Percentiles rank a stretch among this genome's conserved stretches.
phyloP scores from a whole-genome alignment of 768 basidiomycete genomes.

The Russula lepida region DNA sequence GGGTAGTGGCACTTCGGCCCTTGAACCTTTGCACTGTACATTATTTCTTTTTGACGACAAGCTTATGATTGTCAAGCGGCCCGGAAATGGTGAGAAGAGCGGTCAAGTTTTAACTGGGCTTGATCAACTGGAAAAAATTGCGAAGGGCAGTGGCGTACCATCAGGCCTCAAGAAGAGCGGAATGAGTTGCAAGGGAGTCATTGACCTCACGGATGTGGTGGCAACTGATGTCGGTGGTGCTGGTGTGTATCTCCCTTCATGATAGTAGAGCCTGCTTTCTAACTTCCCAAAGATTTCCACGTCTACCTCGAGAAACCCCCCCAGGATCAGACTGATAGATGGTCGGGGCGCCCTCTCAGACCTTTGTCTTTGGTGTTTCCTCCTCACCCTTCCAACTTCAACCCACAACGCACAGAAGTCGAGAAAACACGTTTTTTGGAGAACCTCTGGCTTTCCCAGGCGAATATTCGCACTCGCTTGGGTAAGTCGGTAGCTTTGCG shows the following conservation, averaged over 20 bases:
- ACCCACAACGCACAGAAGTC: conserved; percentile 50
- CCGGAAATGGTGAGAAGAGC: conserved; percentile 62
- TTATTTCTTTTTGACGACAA: conserved; percentile 94
- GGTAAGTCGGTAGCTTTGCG: conserved; percentile 68
- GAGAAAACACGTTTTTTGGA: conserved; percentile 82
- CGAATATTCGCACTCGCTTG: conserved; percentile 60
- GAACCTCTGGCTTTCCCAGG: conserved; percentile 85
- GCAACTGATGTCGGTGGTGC: conserved; percentile 80
- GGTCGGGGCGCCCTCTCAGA: conserved; percentile 83
- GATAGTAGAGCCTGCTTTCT: conserved; percentile 2
- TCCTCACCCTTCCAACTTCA: conserved; percentile 54
- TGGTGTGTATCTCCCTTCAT: conserved; percentile 40
- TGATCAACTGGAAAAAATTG: conserved; percentile 66
- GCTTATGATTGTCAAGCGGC: conserved; percentile 84
- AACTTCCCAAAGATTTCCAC: conserved; percentile 56
- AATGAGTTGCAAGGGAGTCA: conserved; percentile 75
- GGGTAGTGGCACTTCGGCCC: conserved; percentile 29
- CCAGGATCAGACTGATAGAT: conserved; percentile 72
- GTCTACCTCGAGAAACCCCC: conserved; percentile 79
- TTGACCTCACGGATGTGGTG: conserved; percentile 78
- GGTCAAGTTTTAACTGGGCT: conserved; percentile 67
- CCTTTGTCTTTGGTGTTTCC: conserved; percentile 71
- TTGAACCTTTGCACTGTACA: conserved; percentile 65
- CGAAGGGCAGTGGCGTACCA: conserved; percentile 53
- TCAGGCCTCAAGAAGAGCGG: conserved; percentile 66